A percentile compares a stretch with the other conserved stretches of the same genome.
These are phyloP conservation scores for Pseudoperonospora humuli DNA, from an alignment of 352 stramenopile genomes.

Conservation along the genomic window DNA sequence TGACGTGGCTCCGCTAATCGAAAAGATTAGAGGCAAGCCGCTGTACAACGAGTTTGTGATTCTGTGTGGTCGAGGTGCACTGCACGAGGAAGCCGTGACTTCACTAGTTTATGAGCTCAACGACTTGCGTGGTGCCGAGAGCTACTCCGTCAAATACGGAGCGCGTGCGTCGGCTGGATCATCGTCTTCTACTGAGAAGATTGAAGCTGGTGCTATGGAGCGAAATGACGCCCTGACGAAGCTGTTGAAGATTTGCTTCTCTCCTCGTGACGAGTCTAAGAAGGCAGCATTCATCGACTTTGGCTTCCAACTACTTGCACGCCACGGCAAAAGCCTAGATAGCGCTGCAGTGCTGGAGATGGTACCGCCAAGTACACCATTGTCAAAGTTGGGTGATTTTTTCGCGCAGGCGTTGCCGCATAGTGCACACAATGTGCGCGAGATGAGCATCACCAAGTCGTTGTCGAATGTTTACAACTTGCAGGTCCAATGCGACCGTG, in stretches of 20 bases:
- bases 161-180: conserved; percentile 17
- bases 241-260: conserved; percentile 77
- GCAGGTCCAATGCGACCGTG: conserved; percentile 80
- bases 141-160: conserved; percentile 80
- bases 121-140: conserved; percentile 71
- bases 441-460: conserved; percentile 72
- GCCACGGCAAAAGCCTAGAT: conserved; percentile 74
- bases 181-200: conserved; percentile 24
- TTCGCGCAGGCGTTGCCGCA: conserved; percentile 74
- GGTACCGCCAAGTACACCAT: conserved; percentile 56
- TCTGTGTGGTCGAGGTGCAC: conserved; percentile 64
- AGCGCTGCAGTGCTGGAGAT: conserved; percentile 57
- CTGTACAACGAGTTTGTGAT: conserved; percentile 85
- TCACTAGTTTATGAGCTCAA: conserved; percentile 76
- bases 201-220: conserved; percentile 30
- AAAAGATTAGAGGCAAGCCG: conserved; percentile 66
- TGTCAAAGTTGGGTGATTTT: conserved; percentile 80
- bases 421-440: conserved; percentile 75
- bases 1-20: conserved; percentile 57
- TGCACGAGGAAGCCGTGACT: conserved; percentile 73
- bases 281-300: conserved; percentile 73
- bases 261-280: conserved; percentile 70
- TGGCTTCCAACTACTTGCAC: conserved; percentile 64
- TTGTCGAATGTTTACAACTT: conserved; percentile 87
- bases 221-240: conserved; percentile 67